These are phyloP conservation scores for Blakeslea trispora DNA, from an alignment of 371 early-diverging fungal genomes.

Conservation along the genomic window DNA sequence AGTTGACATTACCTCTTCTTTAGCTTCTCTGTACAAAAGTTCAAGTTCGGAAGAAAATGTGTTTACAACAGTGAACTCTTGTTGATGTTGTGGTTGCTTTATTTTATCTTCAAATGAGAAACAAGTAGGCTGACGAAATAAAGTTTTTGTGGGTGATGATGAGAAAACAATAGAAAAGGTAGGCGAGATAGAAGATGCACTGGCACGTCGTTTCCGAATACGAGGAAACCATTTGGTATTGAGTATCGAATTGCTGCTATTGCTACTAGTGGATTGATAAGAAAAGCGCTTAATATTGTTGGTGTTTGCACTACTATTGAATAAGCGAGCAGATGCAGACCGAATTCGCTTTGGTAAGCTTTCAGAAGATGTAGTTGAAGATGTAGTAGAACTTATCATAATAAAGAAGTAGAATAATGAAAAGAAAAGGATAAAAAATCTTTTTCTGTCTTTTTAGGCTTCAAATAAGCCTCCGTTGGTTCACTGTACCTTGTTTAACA, in stretches of 20 bases:
- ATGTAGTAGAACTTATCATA: not conserved
- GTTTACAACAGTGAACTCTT: not conserved
- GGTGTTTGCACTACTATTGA: not conserved
- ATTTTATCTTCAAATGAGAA: conserved; percentile 1
- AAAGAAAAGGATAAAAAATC: conserved; percentile 1
- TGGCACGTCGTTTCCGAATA: conserved; percentile 13
- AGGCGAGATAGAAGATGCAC: conserved; percentile 23
- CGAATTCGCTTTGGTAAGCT: conserved; percentile 22
- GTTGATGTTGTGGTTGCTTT: not conserved
- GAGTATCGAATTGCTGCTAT: conserved; percentile 2
- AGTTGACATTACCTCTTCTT: conserved; percentile 24
- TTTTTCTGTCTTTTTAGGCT: not conserved
- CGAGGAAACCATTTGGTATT: conserved; percentile 25
- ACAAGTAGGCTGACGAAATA: not conserved
- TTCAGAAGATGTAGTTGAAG: conserved; percentile 9
- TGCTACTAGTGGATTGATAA: conserved; percentile 8
- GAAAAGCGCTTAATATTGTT: conserved; percentile 10
- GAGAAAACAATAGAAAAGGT: conserved; percentile 22
- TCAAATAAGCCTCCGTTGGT: not conserved
- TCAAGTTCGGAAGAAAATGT: conserved; percentile 22
- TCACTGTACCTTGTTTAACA: conserved; percentile 3
- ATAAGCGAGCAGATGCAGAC: conserved; percentile 23
- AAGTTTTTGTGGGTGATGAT: conserved; percentile 7
- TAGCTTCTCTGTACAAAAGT: conserved; percentile 16
- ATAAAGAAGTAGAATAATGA: not conserved